Evolutionary conservation across 2,329 filamentous ascomycete species (phyloP).

Genomic region (Magnaporthiopsis incrustans): DNA sequence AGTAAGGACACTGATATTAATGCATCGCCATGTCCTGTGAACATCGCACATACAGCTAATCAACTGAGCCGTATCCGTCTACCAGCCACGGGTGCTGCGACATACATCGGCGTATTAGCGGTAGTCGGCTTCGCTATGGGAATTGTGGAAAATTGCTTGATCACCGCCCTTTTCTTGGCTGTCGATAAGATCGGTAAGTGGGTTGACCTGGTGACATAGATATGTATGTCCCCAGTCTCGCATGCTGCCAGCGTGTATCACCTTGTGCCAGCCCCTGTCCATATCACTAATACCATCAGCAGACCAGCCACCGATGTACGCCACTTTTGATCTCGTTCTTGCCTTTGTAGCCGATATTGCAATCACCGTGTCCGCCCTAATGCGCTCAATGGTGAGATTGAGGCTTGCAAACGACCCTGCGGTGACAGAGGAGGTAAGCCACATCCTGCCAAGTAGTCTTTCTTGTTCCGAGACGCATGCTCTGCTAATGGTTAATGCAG

Average conservation of each 20-base stretch:
- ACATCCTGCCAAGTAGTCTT: neutral
- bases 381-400: neutral
- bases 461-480: too few relatives aligned
- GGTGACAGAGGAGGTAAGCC: neutral
- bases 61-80: neutral
- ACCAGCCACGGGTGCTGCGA: neutral
- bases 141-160: neutral
- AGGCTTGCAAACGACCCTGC: neutral
- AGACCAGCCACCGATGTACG: neutral
- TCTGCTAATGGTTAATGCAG: neutral
- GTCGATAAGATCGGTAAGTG: neutral
- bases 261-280: too few relatives aligned
- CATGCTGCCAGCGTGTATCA: too few relatives aligned
- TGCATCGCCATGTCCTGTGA: neutral
- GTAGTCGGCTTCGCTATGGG: neutral
- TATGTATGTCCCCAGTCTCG: too few relatives aligned
- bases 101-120: neutral
- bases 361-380: neutral
- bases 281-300: too few relatives aligned
- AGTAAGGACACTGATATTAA: neutral
- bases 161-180: neutral
- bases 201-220: too few relatives aligned
- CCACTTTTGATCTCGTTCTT: neutral
- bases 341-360: constrained; percentile 1
- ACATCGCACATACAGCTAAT: neutral